Evolutionary conservation across 768 basidiomycete species (phyloP), one percentile per base, ranked within the genome.

Genomic region (Roridomyces roridus): DNA sequence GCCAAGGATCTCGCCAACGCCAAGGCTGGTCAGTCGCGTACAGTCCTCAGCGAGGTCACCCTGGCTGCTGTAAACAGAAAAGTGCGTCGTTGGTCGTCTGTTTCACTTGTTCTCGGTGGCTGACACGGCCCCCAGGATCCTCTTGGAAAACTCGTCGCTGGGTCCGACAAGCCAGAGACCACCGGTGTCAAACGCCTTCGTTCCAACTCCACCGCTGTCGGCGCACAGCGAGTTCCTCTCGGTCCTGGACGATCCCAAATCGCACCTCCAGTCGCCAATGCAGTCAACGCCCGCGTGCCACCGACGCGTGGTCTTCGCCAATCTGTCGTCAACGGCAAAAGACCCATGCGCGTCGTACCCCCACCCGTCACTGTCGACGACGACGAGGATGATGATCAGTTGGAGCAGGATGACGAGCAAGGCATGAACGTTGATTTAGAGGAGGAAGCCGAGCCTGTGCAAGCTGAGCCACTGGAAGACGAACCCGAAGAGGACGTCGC

Each of bases 41-140:
- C 88, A 28, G 92, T 87, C 36, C 80, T 96, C 46, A 85, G 86
- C 55, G 93, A 94, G 74, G 92, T 95, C 60, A 89, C 89, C 41
- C 87, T 83, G 46, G 83, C 84, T 58, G 86, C 88, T 52, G 84
- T 91, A 47, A 92, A 91, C 72, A 84, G 86, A 70, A 92, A 89
- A 77, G 90, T 89, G 67, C 62, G 83, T 69, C 17, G 45, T 29
- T 34, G 23, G 39, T 34, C 36, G 52, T 49, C 43, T 49, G 40
- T 26, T 28, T 44, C 31, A 26, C 35, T 39, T 23, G 12, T 43
- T n/a, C n/a, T n/a, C n/a, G 40, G 28, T 50, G 54, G 59, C 68
- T 69, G 50, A 65, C 58, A 69, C 49, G 10, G 65, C 53, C 50
- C 53, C 46, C 54, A 85, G 83, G 83, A 85, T 34, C 71, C 78